Percentiles rank a stretch among this genome's conserved stretches.
Conservation (phyloP, 805 yeast genomes). For the Starmerella apicola region DNA sequence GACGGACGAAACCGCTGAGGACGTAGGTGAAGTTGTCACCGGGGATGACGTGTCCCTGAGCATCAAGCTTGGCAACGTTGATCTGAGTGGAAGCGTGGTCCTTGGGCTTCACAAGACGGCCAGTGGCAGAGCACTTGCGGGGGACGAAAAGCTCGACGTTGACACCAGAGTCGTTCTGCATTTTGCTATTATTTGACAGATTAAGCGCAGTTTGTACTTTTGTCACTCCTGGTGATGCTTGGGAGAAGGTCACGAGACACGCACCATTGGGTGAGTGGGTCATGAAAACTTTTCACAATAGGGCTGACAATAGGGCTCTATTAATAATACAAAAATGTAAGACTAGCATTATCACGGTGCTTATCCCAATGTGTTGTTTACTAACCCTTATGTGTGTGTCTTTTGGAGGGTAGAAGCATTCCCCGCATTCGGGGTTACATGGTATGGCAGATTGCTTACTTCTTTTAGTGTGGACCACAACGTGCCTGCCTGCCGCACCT, state of each 20-base stretch:
- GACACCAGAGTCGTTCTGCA: conserved; percentile 99
- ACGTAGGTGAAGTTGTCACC: conserved; percentile 91
- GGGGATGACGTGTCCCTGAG: conserved; percentile 86
- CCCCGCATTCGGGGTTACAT: too few relatives aligned
- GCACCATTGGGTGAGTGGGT: too few relatives aligned
- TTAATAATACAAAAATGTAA: too few relatives aligned
- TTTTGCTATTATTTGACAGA: conserved; percentile 30
- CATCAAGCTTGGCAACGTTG: conserved; percentile 97
- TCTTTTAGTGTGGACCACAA: too few relatives aligned
- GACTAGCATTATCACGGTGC: too few relatives aligned
- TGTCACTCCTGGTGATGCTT: neutral
- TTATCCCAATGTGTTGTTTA: too few relatives aligned
- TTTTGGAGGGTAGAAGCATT: too few relatives aligned
- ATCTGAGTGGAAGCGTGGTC: conserved; percentile 99
- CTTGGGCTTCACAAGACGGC: conserved; percentile 99
- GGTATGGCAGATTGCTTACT: too few relatives aligned
- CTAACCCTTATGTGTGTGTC: too few relatives aligned
- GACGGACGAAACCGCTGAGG: conserved; percentile 92
- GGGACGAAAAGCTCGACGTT: conserved; percentile 99
- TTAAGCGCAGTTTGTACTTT: neutral
- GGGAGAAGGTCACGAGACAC: neutral
- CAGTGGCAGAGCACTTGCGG: conserved; percentile 99
- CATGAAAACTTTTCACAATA: neutral
- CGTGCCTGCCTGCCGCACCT: too few relatives aligned
- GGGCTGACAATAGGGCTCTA: conserved; percentile 1